Base-by-base conservation (phyloP, 2,329 filamentous ascomycete genomes). In the Penicillium sclerotigenum region DNA sequence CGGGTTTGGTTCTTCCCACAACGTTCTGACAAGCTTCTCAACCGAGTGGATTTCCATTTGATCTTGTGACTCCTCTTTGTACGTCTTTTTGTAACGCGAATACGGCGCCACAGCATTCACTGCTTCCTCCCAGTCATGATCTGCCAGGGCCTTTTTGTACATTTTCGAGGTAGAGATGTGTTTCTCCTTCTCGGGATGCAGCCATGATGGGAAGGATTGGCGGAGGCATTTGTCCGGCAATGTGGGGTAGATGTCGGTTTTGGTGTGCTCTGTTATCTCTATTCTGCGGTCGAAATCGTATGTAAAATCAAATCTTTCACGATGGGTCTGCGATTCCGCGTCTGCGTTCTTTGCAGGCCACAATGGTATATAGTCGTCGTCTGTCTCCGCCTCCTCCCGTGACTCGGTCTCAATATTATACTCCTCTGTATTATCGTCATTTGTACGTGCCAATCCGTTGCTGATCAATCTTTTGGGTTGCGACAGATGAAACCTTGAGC, bases 1-100 rank as follows among this genome's bases (percentile, higher is more conserved):
- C 36, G 51, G 42, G 10, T 76, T 74, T 18, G 71, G 65, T 36
- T 77, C 72, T 54, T 80, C 71, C 43, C 72, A 60, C 40, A 84
- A 66, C 33, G 80, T 65, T 48, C 74, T 70, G 22, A 78, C 59
- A 42, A 79, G 69, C 18, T 65, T 63, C 54, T 75, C 68, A 51
- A 76, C 71, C 13, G 66, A 66, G 14, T 63, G 67, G 47, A 75
- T 68, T 20, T 76, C 73, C 22, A 71, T 62, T 31, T 64, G 66
- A 51, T 74, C 68, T 8, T 60, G 59, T 37, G 62, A 64, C 4
- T 57, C 63, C 24, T 59, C 62, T 46, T 61, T 59, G 26, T 53
- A 38, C 20, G 20, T 33, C 20, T 31, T 78, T 78, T 43, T 80
- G 26, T 45, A 52, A 33, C 73, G 20, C 74, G 69, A 42, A 74